Conservation (phyloP, 805 yeast genomes). For the Candida pini region DNA sequence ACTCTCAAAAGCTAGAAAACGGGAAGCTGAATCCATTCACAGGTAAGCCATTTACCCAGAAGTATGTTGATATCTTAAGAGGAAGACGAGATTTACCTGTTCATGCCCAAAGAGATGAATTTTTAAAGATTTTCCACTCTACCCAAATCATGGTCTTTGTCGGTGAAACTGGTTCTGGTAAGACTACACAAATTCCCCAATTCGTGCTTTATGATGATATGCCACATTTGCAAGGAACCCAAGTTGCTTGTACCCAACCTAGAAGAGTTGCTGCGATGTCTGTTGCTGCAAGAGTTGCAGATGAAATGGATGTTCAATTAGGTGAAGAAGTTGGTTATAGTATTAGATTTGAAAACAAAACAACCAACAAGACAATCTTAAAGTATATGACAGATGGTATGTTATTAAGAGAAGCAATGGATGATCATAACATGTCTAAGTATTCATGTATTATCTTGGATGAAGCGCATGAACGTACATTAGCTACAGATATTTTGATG, state of each 20-base stretch:
- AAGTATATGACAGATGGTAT: conserved; percentile 99
- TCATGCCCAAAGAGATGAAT: conserved; percentile 87
- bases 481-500: conserved; percentile 95
- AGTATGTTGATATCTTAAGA: conserved; percentile 73
- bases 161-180: conserved; percentile 99
- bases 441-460: conserved; percentile 91
- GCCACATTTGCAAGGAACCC: conserved; percentile 78
- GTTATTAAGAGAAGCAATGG: conserved; percentile 96
- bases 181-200: conserved; percentile 97
- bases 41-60: conserved; percentile 52
- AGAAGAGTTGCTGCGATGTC: conserved; percentile 99
- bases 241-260: conserved; percentile 95
- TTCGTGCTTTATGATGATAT: conserved; percentile 88
- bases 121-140: conserved; percentile 73
- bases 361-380: conserved; percentile 71
- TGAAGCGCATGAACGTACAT: conserved; percentile 97
- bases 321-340: conserved; percentile 96
- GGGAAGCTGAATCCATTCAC: conserved; percentile 74
- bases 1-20: conserved; percentile 54
- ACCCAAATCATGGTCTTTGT: conserved; percentile 96
- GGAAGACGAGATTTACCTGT: conserved; percentile 87
- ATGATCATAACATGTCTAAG: conserved; percentile 72
- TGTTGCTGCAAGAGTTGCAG: conserved; percentile 95
- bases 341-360: conserved; percentile 89
- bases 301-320: conserved; percentile 88